phyloP scores from a whole-genome alignment of 495 filamentous ascomycete genomes.

The Trichoderma gamsii region DNA sequence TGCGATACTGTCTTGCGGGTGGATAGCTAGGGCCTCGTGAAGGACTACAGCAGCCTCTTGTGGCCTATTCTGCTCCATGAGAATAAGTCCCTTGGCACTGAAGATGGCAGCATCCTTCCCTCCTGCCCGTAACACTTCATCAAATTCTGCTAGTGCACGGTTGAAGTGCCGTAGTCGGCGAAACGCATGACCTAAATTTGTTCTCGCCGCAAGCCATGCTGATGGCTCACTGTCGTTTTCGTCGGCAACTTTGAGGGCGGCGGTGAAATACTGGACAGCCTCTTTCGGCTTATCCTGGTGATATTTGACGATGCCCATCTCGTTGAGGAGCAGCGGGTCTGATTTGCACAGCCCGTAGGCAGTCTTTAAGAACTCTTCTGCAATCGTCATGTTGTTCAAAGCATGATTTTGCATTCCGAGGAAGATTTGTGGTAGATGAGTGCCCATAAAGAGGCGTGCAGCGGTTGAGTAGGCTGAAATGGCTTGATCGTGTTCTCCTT shows the following conservation, averaged over 20 bases:
- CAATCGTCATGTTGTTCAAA: constrained; percentile 87
- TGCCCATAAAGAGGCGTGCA: constrained; percentile 91
- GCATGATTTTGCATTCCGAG: constrained; percentile 97
- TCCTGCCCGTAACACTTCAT: constrained; percentile 72
- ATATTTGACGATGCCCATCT: constrained; percentile 90
- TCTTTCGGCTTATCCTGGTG: constrained; percentile 75
- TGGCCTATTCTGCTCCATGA: constrained; percentile 59
- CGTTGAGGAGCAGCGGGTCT: constrained; percentile 89
- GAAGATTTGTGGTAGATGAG: constrained; percentile 92
- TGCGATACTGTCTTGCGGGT: constrained; percentile 64
- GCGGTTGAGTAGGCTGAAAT: constrained; percentile 97
- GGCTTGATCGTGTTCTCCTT: constrained; percentile 97
- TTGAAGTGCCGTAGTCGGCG: constrained; percentile 64
- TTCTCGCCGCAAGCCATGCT: constrained; percentile 81
- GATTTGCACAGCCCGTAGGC: constrained; percentile 69
- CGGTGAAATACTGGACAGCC: constrained; percentile 65
- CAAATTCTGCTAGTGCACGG: constrained; percentile 70
- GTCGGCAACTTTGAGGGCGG: constrained; percentile 67
- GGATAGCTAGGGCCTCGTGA: constrained; percentile 68
- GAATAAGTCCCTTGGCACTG: constrained; percentile 66
- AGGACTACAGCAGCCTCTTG: constrained; percentile 62
- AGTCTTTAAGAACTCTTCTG: constrained; percentile 90
- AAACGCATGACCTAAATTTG: constrained; percentile 83
- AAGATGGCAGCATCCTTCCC: constrained; percentile 67
- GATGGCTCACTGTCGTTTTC: constrained; percentile 74